Base-by-base conservation (phyloP, 2,329 filamentous ascomycete species). In the Pestalotiopsis sp. region DNA sequence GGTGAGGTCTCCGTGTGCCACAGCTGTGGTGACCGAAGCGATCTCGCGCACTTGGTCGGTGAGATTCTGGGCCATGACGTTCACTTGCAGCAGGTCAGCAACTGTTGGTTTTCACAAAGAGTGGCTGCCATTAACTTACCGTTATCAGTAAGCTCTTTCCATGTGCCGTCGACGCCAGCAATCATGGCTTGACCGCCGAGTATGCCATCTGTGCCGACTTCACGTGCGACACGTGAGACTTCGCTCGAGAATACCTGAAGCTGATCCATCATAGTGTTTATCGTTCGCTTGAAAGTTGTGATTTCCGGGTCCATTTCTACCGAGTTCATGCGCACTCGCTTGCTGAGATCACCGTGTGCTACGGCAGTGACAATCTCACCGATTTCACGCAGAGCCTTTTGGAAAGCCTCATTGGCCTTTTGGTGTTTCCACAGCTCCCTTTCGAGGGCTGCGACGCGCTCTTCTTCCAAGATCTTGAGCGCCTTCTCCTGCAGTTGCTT, bases 211-310 rank as follows among this genome's bases (percentile, higher is more conserved):
- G 95, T 98, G 74, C 95, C 95, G 84, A 98, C 95, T 81, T 98
- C 95, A 79, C 94, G 93, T 66, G 95, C 95, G 74, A 98, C 91
- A 73, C 94, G 92, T 41, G 95, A 98, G 76, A 98, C 95, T 83
- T 98, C 95, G 80, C 93, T 97, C 72, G 95, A 95, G 81, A 98
- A 98, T 69, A 97, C 93, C 79, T 98, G 95, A 69, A 98, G 87
- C 81, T 98, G 95, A 78, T 98, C 95, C 90, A 98, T 97, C 95
- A 98, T 98, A 73, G 93, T 97, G 80, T 98, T 98, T 84, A 98
- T 98, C 71, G 95, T 98, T 76, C 94, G 91, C 83, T 98, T 98
- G 86, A 98, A 98, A 11, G 94, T 95, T 36, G 94, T 96, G 77
- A 98, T 98, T 86, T 98, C 95, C 36, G 95, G 94, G 85, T 98